A percentile compares a stretch with the other conserved stretches of the same genome.
Conservation (phyloP, 768 basidiomycete genomes). For the Roridomyces roridus region DNA sequence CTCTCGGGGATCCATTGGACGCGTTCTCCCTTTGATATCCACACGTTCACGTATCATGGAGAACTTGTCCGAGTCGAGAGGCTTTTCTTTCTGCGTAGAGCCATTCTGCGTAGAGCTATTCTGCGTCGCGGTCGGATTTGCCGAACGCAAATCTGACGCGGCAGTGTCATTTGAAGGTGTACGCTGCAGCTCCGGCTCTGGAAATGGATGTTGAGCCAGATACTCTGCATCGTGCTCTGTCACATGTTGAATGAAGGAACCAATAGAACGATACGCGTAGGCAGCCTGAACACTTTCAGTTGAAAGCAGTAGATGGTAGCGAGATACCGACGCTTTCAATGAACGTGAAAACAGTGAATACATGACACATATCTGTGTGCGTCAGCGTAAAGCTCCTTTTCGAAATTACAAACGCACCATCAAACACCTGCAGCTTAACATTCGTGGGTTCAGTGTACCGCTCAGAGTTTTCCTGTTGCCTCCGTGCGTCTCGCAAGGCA, state of each 20-base stretch:
- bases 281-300: slow-evolving; percentile 47
- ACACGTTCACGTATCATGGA: slow-evolving; percentile 78
- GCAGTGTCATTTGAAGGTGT: slow-evolving; percentile 31
- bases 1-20: slow-evolving; percentile 67
- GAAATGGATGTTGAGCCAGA: slow-evolving; percentile 52
- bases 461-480: slow-evolving; percentile 59
- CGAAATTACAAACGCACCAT: slow-evolving; percentile 66
- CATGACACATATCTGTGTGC: slow-evolving; percentile 69
- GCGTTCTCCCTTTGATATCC: slow-evolving; percentile 59
- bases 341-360: slow-evolving; percentile 75
- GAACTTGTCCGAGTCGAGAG: background rate
- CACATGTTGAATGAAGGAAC: slow-evolving; percentile 62
- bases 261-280: slow-evolving; percentile 64
- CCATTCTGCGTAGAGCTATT: background rate
- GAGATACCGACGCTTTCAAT: slow-evolving; percentile 53
- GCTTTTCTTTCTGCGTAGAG: too few relatives aligned
- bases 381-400: background rate
- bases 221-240: slow-evolving; percentile 44
- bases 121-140: background rate
- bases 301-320: too few relatives aligned
- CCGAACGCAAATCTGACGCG: background rate
- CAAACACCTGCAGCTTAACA: slow-evolving; percentile 79
- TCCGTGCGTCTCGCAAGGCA: slow-evolving; percentile 46
- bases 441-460: slow-evolving; percentile 61
- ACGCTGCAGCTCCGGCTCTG: slow-evolving; percentile 47